Evolutionary conservation across 2,329 filamentous ascomycete genomes (phyloP).

Genomic region (Neopestalotiopsis rosae): DNA sequence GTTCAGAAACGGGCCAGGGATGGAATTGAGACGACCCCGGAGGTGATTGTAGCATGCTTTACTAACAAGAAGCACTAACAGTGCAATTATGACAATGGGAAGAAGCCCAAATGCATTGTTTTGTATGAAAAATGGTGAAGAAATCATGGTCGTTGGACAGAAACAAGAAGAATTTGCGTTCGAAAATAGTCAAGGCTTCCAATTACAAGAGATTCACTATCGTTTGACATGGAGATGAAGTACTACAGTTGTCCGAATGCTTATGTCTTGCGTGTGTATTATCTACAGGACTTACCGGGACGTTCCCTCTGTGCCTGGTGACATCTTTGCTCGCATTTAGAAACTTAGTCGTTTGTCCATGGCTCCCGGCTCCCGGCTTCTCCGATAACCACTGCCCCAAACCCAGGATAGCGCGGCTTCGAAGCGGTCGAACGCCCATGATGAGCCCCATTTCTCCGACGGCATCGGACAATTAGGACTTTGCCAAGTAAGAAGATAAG

Average conservation of each 20-base stretch:
- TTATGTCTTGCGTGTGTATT: not conserved
- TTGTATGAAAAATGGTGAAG: not conserved
- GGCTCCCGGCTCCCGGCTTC: not conserved
- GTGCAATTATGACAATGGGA: not conserved
- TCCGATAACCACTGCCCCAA: not conserved
- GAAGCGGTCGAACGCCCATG: not conserved
- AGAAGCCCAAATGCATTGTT: not conserved
- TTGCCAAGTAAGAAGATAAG: not conserved
- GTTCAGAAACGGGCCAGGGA: conserved; percentile 14
- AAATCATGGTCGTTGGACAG: not conserved
- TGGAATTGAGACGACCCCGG: not conserved
- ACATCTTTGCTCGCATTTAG: not conserved
- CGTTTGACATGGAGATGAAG: not conserved
- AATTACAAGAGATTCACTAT: not conserved
- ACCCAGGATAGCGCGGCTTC: not conserved
- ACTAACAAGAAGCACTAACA: not conserved
- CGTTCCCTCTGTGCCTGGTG: not conserved
- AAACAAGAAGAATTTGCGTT: not conserved
- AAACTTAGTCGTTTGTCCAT: not conserved
- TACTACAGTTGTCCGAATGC: not conserved
- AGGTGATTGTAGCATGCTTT: not conserved
- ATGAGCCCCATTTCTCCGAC: not conserved
- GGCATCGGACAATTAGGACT: not conserved
- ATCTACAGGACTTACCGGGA: not conserved
- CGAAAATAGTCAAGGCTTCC: not conserved